Base-by-base conservation (phyloP, 1,284 basidiomycete genomes). In the Boletus smithii region DNA sequence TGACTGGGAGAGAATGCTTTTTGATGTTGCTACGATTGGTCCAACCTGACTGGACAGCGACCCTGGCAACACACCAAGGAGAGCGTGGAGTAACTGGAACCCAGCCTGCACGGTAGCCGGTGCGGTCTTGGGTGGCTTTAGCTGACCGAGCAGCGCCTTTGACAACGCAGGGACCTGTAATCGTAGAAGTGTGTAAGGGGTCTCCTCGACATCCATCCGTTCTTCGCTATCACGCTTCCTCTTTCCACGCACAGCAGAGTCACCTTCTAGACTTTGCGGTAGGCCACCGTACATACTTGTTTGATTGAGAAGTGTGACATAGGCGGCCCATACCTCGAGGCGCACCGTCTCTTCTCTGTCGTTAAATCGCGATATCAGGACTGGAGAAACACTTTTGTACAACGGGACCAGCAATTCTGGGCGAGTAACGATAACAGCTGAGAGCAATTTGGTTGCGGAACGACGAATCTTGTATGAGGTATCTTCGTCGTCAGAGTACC, bases 391-490 rank as follows among this genome's bases (percentile, higher is more conserved):
- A 5, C 82, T 81, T 62, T 83, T 84, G 72, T 91, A 95, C 42
- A 97, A 77, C 2, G 84, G 75, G 5, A 75, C 69, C 4, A 97
- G 76, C 3, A 95, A 74, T 62, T 97, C 95, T 1, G 92, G 87
- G 10, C 93, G 87, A 5, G 95, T 95, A 13, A 80, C 81, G 54
- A 98, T 86, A 40, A 97, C 76, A 2, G 90, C 88, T 11, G 84
- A 74, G 11, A 99, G 76, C 2, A 98, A 74, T 65, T 97, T 97
- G 20, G 93, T 93, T 5, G 97, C 87, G 4, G 91, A 88, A 44
- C 95, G 82, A 51, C 97, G 85, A 51, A 97, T 93, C 71, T 97
- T 98, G 81, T 97, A 99, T 0, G 95, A 97, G n/a, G 91, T 88
- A 64, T 99, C 97, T 63, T 99, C 97, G 56, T 99, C 95, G 59